Conservation (phyloP, 1,139 yeast species). For the Diutina catenulata region DNA sequence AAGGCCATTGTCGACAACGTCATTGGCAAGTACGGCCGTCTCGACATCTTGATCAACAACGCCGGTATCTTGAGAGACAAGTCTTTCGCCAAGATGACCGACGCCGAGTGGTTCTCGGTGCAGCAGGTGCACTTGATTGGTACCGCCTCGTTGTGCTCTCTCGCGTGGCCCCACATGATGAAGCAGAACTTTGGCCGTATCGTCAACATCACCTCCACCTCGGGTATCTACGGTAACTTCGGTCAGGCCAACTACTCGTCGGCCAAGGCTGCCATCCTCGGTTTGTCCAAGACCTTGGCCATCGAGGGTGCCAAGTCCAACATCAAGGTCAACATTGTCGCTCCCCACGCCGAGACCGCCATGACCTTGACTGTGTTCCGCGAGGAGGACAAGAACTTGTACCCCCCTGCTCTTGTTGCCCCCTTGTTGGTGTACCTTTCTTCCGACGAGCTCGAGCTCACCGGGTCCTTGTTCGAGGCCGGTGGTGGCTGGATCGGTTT, state of each 20-base stretch:
- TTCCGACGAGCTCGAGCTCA: constrained; percentile 57
- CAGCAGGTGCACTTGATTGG: constrained; percentile 76
- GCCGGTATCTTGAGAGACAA: constrained; percentile 93
- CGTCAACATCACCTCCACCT: constrained; percentile 84
- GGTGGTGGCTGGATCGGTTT: constrained; percentile 92
- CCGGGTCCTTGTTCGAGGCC: constrained; percentile 49
- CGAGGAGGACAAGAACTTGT: constrained; percentile 64
- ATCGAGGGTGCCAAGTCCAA: constrained; percentile 77
- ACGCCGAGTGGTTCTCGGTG: constrained; percentile 75
- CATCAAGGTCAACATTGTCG: constrained; percentile 72
- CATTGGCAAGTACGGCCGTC: constrained; percentile 63
- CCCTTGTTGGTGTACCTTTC: constrained; percentile 76
- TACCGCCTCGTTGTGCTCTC: constrained; percentile 70
- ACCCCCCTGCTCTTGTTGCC: constrained; percentile 84
- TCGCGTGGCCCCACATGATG: constrained; percentile 75
- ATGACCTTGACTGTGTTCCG: constrained; percentile 87
- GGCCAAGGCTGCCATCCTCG: constrained; percentile 83
- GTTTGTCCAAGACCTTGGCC: constrained; percentile 77
- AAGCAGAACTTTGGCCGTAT: constrained; percentile 72
- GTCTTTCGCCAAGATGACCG: constrained; percentile 76
- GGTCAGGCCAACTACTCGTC: constrained; percentile 96
- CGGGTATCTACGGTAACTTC: constrained; percentile 94
- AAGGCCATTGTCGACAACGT: constrained; percentile 73
- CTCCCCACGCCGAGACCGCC: constrained; percentile 97
- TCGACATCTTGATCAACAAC: constrained; percentile 80